Evolutionary conservation across 2,329 filamentous ascomycete species (phyloP), one percentile per base, ranked within the genome.

Genomic region (Hansfordia pulvinata): DNA sequence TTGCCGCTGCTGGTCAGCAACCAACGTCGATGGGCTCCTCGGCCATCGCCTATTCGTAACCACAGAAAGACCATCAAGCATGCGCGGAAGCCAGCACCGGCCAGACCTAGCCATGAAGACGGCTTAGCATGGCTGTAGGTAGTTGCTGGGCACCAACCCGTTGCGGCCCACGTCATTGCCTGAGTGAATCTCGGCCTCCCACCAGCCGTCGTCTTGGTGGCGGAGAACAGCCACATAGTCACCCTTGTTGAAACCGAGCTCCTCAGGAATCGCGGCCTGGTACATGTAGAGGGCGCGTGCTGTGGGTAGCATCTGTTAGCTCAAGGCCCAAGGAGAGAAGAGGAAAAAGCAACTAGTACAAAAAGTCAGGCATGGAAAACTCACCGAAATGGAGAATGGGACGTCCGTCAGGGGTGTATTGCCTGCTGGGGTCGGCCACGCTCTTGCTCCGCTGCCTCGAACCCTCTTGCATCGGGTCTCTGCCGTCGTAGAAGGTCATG

Each of bases 161-260:
- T 64, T 48, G 26, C 54, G 62, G 26, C 65, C 71, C 35, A 29
- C 41, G n/a, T 49, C 52, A 31, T 63, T 68, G 35, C 66, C 64
- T 14, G 76, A 76, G 23, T 86, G 81, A 20, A 94, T 72, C 52
- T 94, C 88, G 9, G 92, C 92, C 58, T 98, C 90, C 90, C 92
- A 98, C 90, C 90, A 98, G 12, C 90, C 90, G 47, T 98, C 90
- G 49, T 98, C 90, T 54, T 98, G 90, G 43, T 93, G 73, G 33
- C 86, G 69, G 24, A 94, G 61, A 10, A 98, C 76, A 3, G 88
- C 84, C 10, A 98, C 63, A 32, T 88, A 74, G 46, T 98, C 92
- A 25, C 86, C 86, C 58, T 98, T 98, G 24, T 66, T 64, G 52
- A 98, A 98, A 10, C 80, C 79, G 12, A 98, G 60, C 54, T 98